Conservation (phyloP, 1,139 yeast species). For the Suhomyces wounanorum region DNA sequence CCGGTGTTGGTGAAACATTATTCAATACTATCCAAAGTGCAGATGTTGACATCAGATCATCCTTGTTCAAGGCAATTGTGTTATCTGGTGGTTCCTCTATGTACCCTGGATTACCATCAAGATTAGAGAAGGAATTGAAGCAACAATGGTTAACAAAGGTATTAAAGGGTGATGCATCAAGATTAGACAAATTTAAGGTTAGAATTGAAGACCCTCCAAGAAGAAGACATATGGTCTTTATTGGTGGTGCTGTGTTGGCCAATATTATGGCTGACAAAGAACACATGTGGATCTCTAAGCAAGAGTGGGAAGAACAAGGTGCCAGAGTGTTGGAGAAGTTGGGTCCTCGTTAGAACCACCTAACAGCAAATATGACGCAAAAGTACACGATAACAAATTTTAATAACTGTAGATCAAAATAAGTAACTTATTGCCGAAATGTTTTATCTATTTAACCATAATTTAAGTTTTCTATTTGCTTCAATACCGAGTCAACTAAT, state of each 20-base stretch:
- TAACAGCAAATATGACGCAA: constrained; percentile 11
- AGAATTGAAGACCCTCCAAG: constrained; percentile 99
- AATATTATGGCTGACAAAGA: constrained; percentile 98
- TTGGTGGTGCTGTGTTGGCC: constrained; percentile 98
- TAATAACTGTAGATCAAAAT: background rate
- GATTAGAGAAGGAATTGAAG: constrained; percentile 92
- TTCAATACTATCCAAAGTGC: constrained; percentile 93
- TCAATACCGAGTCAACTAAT: constrained; percentile 43
- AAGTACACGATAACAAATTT: constrained; percentile 1
- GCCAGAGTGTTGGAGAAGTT: constrained; percentile 80
- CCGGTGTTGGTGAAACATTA: constrained; percentile 91
- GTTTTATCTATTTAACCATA: constrained; percentile 25
- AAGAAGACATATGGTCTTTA: constrained; percentile 97
- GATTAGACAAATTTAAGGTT: constrained; percentile 90
- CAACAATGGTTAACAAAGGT: constrained; percentile 94
- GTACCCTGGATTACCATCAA: constrained; percentile 98
- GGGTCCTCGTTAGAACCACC: constrained; percentile 74
- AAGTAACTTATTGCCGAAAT: background rate
- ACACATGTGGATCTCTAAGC: constrained; percentile 95
- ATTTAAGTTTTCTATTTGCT: constrained; percentile 42
- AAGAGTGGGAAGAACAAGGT: constrained; percentile 98
- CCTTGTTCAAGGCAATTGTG: constrained; percentile 89
- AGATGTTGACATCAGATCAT: constrained; percentile 87
- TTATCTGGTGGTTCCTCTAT: constrained; percentile 96
- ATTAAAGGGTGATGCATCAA: constrained; percentile 80